A percentile compares a stretch with the other conserved stretches of the same genome.
These are phyloP conservation scores for Ustilago sp. DNA, from an alignment of 1,284 basidiomycete genomes.

Conservation along the genomic window DNA sequence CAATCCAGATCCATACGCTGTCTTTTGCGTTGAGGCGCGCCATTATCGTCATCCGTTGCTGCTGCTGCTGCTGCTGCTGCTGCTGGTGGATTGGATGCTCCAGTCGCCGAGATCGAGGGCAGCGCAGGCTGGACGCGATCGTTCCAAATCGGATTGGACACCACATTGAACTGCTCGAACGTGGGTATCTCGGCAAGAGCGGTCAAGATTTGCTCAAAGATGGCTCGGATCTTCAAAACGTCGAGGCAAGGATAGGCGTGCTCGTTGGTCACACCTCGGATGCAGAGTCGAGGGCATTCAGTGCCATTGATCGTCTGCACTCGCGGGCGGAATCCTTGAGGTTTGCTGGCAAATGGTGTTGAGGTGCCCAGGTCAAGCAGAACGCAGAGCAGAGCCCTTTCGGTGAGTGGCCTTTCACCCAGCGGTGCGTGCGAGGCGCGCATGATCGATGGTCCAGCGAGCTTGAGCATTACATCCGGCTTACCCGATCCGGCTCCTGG, in stretches of 20 bases:
- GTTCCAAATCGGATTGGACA: too few species aligned
- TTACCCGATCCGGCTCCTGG: background rate
- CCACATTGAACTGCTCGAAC: too few species aligned
- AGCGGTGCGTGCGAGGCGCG: background rate
- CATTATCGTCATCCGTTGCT: too few species aligned
- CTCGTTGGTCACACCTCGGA: constrained; percentile 2
- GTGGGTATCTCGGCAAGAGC: too few species aligned
- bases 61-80: too few species aligned
- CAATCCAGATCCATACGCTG: too few species aligned
- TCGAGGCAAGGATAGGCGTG: constrained; percentile 21
- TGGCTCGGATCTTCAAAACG: background rate
- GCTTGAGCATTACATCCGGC: background rate
- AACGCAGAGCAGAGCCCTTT: constrained; percentile 11
- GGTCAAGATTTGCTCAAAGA: background rate
- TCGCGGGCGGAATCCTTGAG: background rate
- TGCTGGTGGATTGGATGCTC: too few species aligned
- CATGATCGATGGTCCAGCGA: constrained; percentile 2
- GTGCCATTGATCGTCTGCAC: constrained; percentile 1
- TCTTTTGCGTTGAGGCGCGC: too few species aligned
- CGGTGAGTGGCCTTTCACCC: constrained; percentile 6
- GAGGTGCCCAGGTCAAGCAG: constrained; percentile 16
- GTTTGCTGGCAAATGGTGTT: background rate
- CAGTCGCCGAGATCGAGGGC: too few species aligned
- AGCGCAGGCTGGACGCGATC: too few species aligned
- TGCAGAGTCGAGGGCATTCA: constrained; percentile 13